phyloP scores from a whole-genome alignment of 1,284 basidiomycete genomes.

The Pseudomicrostroma phylloplanum region DNA sequence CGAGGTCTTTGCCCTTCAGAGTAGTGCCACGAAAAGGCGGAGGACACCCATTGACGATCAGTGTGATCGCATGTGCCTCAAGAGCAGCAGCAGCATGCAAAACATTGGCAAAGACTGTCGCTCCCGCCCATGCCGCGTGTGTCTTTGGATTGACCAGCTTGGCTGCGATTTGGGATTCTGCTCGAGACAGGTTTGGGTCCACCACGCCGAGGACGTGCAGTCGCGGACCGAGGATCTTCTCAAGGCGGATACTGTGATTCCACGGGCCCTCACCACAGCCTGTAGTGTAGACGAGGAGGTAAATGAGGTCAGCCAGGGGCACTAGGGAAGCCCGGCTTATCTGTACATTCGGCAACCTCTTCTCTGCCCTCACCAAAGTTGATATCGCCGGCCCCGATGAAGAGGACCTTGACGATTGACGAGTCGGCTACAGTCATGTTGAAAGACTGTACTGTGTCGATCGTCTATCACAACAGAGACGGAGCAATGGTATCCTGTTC shows the following conservation, averaged over 20 bases:
- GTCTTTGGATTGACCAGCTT: constrained; percentile 3
- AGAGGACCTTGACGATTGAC: constrained; percentile 15
- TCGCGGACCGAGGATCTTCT: constrained; percentile 16
- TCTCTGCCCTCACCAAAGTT: constrained; percentile 19
- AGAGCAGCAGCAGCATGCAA: neutral
- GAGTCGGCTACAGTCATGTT: too few species aligned
- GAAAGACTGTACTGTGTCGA: too few species aligned
- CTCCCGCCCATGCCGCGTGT: constrained; percentile 16
- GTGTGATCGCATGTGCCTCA: constrained; percentile 20
- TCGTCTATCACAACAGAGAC: too few species aligned
- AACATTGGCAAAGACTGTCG: constrained; percentile 1
- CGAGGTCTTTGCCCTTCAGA: constrained; percentile 15
- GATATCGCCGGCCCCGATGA: constrained; percentile 28
- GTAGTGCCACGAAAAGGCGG: constrained; percentile 24
- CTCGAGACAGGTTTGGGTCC: constrained; percentile 26
- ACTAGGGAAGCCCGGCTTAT: too few species aligned
- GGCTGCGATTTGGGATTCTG: constrained; percentile 18
- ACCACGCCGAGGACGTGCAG: constrained; percentile 31
- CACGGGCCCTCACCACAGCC: constrained; percentile 26
- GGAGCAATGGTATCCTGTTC: too few species aligned
- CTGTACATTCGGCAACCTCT: too few species aligned
- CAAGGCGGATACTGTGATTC: constrained; percentile 22
- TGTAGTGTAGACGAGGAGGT: constrained; percentile 1
- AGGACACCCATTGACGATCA: constrained; percentile 25
- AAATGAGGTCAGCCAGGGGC: neutral